Evolutionary conservation across 2,329 filamentous ascomycete genomes (phyloP).

Genomic region (Calonectria hawksworthii): DNA sequence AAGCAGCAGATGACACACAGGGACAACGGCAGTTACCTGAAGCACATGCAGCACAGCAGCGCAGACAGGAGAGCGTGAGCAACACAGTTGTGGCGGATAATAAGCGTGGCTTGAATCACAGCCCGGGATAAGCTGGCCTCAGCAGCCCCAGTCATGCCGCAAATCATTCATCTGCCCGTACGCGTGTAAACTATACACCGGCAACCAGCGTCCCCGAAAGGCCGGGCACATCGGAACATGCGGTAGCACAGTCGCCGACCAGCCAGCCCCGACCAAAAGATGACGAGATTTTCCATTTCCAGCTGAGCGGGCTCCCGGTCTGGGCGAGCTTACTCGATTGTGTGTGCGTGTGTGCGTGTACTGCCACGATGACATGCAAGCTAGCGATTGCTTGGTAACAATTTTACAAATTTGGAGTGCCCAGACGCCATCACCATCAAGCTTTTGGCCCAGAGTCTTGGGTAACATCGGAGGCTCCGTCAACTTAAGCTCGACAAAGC

Average conservation of each 20-base stretch:
- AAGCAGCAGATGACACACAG: not conserved
- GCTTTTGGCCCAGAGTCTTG: not conserved
- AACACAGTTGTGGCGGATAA: not conserved
- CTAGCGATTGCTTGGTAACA: not conserved
- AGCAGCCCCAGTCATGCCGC: not conserved
- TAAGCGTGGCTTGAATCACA: not conserved
- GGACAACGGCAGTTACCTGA: not conserved
- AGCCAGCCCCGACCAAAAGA: not conserved
- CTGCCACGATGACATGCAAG: not conserved
- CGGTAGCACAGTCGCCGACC: not conserved
- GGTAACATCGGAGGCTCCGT: constrained; percentile 3
- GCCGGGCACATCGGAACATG: not conserved
- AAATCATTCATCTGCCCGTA: not conserved
- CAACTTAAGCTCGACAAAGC: not conserved
- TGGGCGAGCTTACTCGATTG: not conserved
- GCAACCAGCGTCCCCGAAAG: not conserved
- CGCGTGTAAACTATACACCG: not conserved
- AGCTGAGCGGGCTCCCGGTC: not conserved
- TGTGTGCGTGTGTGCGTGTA: not conserved
- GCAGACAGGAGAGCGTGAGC: not conserved
- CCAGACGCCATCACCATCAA: not conserved
- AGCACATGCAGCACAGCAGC: not conserved
- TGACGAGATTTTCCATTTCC: not conserved
- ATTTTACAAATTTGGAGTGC: not conserved
- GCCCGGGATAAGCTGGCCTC: not conserved